These are phyloP conservation scores for Trypanosoma melophagium DNA, from an alignment of 208 protist species.

Conservation along the genomic window DNA sequence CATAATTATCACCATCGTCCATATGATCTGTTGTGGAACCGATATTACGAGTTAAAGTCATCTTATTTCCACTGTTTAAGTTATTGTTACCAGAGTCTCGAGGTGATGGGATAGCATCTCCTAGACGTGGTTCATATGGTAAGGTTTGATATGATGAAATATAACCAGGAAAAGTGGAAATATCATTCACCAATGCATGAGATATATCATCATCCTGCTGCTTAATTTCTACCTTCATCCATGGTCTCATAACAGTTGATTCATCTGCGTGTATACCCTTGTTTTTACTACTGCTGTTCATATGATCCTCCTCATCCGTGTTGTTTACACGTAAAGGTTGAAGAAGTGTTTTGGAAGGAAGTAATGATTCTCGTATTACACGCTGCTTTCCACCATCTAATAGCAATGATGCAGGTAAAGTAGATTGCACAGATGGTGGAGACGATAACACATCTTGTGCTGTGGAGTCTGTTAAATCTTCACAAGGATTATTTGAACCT, in stretches of 20 bases:
- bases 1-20: background rate
- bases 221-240: background rate
- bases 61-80: conserved; percentile 1
- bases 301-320: background rate
- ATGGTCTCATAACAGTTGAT: background rate
- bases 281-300: background rate
- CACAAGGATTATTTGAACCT: background rate
- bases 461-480: background rate
- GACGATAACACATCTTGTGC: background rate
- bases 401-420: background rate
- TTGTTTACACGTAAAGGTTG: background rate
- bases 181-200: background rate
- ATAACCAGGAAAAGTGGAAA: background rate
- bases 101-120: conserved; percentile 13
- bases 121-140: conserved; percentile 22
- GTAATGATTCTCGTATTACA: background rate
- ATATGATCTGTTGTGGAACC: background rate
- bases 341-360: conserved; percentile 2
- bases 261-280: background rate
- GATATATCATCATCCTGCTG: background rate
- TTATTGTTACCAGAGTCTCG: background rate
- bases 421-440: conserved; percentile 5
- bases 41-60: background rate
- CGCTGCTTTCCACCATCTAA: background rate
- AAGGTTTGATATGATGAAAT: conserved; percentile 16